These are phyloP conservation scores for Vavraia culicis DNA, from an alignment of 371 early-diverging fungal genomes.

Conservation along the genomic window DNA sequence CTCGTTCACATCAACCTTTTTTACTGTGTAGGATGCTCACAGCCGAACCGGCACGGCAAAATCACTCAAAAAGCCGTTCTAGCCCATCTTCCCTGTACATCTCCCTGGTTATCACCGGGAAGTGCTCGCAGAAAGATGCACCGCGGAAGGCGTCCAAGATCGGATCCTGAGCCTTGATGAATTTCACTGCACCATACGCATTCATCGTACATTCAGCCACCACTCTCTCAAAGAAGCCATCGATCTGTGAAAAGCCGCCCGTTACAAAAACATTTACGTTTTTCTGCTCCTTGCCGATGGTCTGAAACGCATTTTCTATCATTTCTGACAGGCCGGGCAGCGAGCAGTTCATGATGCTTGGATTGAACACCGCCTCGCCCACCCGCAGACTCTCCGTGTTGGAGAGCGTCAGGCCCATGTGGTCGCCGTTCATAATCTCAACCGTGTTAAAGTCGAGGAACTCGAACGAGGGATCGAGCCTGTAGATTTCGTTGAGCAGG, in stretches of 20 bases:
- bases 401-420: conserved; percentile 22
- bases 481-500: conserved; percentile 16
- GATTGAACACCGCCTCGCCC: conserved; percentile 40
- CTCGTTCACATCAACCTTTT: too few relatives aligned
- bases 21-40: too few relatives aligned
- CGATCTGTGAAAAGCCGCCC: conserved; percentile 42
- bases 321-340: conserved; percentile 40
- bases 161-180: conserved; percentile 26
- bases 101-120: conserved; percentile 24
- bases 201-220: conserved; percentile 34
- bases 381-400: conserved; percentile 39
- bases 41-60: too few relatives aligned
- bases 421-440: conserved; percentile 29
- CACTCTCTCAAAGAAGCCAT: conserved; percentile 36
- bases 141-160: conserved; percentile 34
- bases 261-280: conserved; percentile 37
- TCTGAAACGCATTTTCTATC: conserved; percentile 21
- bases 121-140: conserved; percentile 15
- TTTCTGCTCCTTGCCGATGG: conserved; percentile 7
- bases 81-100: conserved; percentile 17
- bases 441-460: conserved; percentile 21
- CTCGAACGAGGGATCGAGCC: conserved; percentile 38
- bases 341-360: conserved; percentile 35
- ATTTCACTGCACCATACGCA: conserved; percentile 11
- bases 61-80: too few relatives aligned